phyloP scores from a whole-genome alignment of 495 filamentous ascomycete species.

The Penicillium pulvis region DNA sequence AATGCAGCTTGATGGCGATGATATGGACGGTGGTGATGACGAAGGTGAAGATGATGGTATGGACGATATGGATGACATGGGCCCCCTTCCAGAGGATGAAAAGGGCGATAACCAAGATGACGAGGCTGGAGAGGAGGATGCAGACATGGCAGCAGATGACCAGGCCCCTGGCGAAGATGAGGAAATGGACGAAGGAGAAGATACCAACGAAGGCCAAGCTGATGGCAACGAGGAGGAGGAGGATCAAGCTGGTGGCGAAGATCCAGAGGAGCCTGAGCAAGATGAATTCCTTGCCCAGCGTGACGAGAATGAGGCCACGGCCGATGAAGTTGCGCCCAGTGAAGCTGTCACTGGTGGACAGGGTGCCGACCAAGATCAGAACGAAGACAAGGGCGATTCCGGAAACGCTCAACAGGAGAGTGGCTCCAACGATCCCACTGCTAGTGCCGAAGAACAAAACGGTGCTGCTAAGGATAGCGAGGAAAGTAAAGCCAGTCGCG shows the following conservation, averaged over 20 bases:
- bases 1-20: slow-evolving; percentile 67
- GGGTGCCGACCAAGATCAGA: slow-evolving; percentile 48
- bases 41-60: slow-evolving; percentile 70
- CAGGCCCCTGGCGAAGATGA: slow-evolving; percentile 36
- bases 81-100: slow-evolving; percentile 54
- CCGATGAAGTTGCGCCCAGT: slow-evolving; percentile 52
- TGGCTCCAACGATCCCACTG: slow-evolving; percentile 48
- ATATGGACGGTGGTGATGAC: slow-evolving; percentile 62
- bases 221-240: slow-evolving; percentile 55
- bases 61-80: slow-evolving; percentile 72
- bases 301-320: slow-evolving; percentile 45
- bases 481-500: slow-evolving; percentile 45
- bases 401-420: slow-evolving; percentile 62
- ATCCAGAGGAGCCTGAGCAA: slow-evolving; percentile 43
- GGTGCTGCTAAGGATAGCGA: slow-evolving; percentile 47
- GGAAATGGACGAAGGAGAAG: slow-evolving; percentile 37
- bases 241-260: slow-evolving; percentile 55
- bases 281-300: slow-evolving; percentile 47
- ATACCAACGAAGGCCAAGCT: slow-evolving; percentile 29
- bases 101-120: slow-evolving; percentile 40
- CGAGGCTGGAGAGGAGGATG: slow-evolving; percentile 38
- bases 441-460: slow-evolving; percentile 44
- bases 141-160: slow-evolving; percentile 44
- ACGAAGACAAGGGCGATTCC: slow-evolving; percentile 66
- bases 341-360: slow-evolving; percentile 49